These are phyloP conservation scores for Heliamphora ciliata DNA, from an alignment of 179 eudicot genomes.

Conservation along the genomic window DNA sequence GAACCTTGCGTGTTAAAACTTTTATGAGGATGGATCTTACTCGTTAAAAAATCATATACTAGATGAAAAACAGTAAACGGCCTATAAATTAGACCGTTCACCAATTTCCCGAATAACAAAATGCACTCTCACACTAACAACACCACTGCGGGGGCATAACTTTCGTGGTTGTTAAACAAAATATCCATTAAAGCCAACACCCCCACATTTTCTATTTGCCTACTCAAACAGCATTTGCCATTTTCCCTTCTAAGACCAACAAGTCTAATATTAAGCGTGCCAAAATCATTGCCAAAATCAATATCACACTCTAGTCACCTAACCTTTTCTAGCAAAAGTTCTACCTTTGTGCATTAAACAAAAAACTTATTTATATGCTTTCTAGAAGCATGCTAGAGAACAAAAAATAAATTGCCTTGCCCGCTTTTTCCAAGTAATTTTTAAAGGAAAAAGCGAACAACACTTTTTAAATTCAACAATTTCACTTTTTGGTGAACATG, in stretches of 20 bases:
- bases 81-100: too few species aligned
- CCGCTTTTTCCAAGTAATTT: neutral
- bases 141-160: neutral
- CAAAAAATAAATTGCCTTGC: neutral
- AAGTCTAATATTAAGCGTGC: too few species aligned
- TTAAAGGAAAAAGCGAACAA: neutral
- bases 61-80: too few species aligned
- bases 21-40: too few species aligned
- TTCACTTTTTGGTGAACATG: neutral
- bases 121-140: too few species aligned
- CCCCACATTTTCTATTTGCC: neutral
- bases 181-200: neutral
- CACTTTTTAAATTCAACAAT: neutral
- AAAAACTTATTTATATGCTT: neutral
- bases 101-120: too few species aligned
- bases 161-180: neutral
- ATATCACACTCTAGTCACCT: too few species aligned
- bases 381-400: neutral
- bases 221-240: too few species aligned
- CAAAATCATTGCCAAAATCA: neutral
- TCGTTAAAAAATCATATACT: too few species aligned
- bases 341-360: neutral
- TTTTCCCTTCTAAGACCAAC: too few species aligned
- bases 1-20: too few species aligned
- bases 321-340: neutral